Conservation (phyloP, 192 early-diverging fungal genomes). For the Backusella luteola region DNA sequence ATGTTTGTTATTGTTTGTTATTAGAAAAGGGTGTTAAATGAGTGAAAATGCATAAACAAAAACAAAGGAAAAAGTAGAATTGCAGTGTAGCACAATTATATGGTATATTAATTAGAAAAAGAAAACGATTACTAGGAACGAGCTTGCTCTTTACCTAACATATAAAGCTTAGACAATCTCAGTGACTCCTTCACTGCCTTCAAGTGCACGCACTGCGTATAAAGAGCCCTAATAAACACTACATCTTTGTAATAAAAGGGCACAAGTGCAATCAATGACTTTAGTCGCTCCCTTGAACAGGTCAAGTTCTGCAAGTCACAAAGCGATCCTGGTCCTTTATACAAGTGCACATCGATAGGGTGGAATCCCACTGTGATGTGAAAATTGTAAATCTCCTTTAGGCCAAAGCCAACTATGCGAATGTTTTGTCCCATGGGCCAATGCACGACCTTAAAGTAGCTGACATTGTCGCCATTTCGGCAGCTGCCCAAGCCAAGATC, state of each 20-base stretch:
- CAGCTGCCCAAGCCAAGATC: slow-evolving; percentile 21
- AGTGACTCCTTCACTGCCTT: not conserved
- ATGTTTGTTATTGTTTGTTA: not conserved
- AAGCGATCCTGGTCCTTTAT: slow-evolving; percentile 26
- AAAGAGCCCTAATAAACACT: not conserved
- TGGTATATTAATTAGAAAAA: not conserved
- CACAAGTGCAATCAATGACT: not conserved
- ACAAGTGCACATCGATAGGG: slow-evolving; percentile 21
- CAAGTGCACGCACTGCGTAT: not conserved
- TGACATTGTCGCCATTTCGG: not conserved
- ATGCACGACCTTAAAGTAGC: slow-evolving; percentile 20
- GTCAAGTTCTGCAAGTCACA: not conserved
- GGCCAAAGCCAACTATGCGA: not conserved
- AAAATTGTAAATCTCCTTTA: slow-evolving; percentile 5
- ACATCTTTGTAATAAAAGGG: not conserved
- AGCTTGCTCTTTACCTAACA: not conserved
- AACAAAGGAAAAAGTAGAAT: not conserved
- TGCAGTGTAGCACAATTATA: not conserved
- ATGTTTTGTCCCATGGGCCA: slow-evolving; percentile 32
- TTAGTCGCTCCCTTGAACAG: not conserved
- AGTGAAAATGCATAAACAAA: not conserved
- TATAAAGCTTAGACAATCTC: not conserved
- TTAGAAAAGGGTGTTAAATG: not conserved
- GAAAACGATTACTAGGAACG: not conserved
- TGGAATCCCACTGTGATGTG: slow-evolving; percentile 30